Conservation (phyloP, 2,329 filamentous ascomycete species). For the Myriosclerotinia scirpicola region DNA sequence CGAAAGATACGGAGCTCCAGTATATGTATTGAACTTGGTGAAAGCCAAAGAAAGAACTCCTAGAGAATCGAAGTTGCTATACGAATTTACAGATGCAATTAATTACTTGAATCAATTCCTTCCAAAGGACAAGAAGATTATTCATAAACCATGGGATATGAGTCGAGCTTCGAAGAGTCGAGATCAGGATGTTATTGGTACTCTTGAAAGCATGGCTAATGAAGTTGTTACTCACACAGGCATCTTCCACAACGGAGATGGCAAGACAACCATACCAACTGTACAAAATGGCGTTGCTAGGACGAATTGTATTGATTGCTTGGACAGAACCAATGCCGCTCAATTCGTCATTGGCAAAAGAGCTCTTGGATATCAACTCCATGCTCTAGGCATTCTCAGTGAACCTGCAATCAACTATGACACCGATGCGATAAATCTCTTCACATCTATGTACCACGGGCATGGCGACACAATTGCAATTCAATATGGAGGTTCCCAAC, state of each 20-base stretch:
- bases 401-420: conserved; percentile 84
- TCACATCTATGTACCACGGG: conserved; percentile 98
- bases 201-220: conserved; percentile 84
- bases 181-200: conserved; percentile 91
- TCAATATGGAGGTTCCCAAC: conserved; percentile 94
- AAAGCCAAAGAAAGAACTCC: conserved; percentile 86
- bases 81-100: conserved; percentile 84
- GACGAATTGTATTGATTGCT: conserved; percentile 97
- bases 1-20: conserved; percentile 84
- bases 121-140: conserved; percentile 78
- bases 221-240: conserved; percentile 82
- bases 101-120: conserved; percentile 94
- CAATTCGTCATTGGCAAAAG: conserved; percentile 97
- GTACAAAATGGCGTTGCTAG: conserved; percentile 91
- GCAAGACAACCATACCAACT: conserved; percentile 60
- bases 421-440: conserved; percentile 91
- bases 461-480: conserved; percentile 97
- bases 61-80: conserved; percentile 84
- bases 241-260: conserved; percentile 92
- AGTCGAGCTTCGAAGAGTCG: conserved; percentile 88
- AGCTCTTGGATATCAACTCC: conserved; percentile 86
- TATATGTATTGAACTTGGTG: conserved; percentile 90
- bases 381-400: conserved; percentile 84
- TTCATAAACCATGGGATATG: conserved; percentile 98
- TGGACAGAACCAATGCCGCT: conserved; percentile 95